phyloP scores from a whole-genome alignment of 2,329 filamentous ascomycete genomes.

The Claviceps sp. region DNA sequence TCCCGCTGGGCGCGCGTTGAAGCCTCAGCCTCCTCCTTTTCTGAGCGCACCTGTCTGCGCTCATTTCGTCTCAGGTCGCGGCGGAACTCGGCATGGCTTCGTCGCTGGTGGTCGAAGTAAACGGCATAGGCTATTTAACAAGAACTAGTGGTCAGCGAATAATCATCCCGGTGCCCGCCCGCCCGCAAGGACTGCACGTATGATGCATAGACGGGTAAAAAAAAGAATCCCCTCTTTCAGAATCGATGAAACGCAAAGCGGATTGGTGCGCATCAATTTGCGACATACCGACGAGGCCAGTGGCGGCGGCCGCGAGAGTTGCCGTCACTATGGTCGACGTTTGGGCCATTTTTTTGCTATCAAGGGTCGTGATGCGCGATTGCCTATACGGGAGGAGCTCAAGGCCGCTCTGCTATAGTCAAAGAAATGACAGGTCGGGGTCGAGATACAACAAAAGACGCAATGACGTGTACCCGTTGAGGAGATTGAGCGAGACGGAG shows the following conservation, averaged over 20 bases:
- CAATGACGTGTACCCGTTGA: neutral
- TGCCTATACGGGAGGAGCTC: slow-evolving; percentile 2
- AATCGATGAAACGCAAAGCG: neutral
- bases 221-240: neutral
- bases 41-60: slow-evolving; percentile 55
- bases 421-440: neutral
- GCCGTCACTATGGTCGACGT: slow-evolving; percentile 44
- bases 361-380: neutral
- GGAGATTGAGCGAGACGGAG: neutral
- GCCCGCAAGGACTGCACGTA: too few relatives aligned
- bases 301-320: slow-evolving; percentile 46
- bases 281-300: slow-evolving; percentile 43
- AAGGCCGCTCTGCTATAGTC: neutral
- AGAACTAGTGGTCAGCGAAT: too few relatives aligned
- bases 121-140: slow-evolving; percentile 42
- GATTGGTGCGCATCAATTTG: neutral
- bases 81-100: slow-evolving; percentile 51
- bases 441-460: neutral
- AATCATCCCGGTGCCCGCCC: too few relatives aligned
- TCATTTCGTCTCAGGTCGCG: slow-evolving; percentile 60
- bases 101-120: slow-evolving; percentile 57
- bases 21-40: slow-evolving; percentile 59
- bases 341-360: slow-evolving; percentile 28
- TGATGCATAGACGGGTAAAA: neutral
- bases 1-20: slow-evolving; percentile 55